phyloP scores from a whole-genome alignment of 257 asterid genomes.

The Lycium ferocissimum region DNA sequence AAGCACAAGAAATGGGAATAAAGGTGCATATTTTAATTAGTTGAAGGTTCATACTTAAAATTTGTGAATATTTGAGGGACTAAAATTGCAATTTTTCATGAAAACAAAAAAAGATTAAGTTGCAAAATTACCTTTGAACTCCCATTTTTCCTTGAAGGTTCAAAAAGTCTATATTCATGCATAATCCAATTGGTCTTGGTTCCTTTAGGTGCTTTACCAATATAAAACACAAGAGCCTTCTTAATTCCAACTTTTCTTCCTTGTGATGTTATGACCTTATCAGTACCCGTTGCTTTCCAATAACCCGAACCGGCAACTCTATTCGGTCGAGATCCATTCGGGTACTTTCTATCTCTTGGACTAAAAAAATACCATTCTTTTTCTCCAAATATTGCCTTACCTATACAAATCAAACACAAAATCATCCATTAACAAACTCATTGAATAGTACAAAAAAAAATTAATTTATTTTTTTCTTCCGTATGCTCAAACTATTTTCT shows the following conservation, averaged over 20 bases:
- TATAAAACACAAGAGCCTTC: slow-evolving; percentile 84
- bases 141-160: slow-evolving; percentile 57
- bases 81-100: background rate
- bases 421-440: too few species aligned
- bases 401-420: slow-evolving; percentile 35
- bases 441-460: too few species aligned
- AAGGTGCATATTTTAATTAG: background rate
- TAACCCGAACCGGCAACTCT: slow-evolving; percentile 89
- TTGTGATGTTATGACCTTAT: slow-evolving; percentile 59
- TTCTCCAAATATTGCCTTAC: slow-evolving; percentile 80
- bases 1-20: background rate
- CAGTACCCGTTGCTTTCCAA: slow-evolving; percentile 96
- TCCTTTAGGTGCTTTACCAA: slow-evolving; percentile 94
- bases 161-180: slow-evolving; percentile 81
- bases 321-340: slow-evolving; percentile 89
- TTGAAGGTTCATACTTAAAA: background rate
- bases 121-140: slow-evolving; percentile 50
- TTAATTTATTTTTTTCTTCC: too few species aligned
- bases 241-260: slow-evolving; percentile 88
- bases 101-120: rapidly evolving
- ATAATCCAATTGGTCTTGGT: slow-evolving; percentile 91
- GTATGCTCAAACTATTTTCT: too few species aligned
- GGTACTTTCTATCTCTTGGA: slow-evolving; percentile 85
- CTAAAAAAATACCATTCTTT: slow-evolving; percentile 94
- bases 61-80: background rate